Percentiles rank a stretch among this genome's conserved stretches.
phyloP scores from a whole-genome alignment of 441 rosid genomes.

The Brassica hybrid region DNA sequence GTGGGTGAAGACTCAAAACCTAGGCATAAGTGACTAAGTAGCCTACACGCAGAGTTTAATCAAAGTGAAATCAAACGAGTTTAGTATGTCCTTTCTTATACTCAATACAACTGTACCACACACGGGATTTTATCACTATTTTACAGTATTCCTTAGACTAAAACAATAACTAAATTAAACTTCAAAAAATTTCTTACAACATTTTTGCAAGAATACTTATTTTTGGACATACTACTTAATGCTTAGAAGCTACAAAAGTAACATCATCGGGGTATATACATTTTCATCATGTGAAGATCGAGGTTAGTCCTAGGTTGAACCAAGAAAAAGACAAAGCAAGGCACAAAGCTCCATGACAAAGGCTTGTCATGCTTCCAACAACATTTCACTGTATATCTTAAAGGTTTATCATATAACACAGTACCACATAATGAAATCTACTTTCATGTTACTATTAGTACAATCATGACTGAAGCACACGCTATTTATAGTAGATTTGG shows the following conservation, averaged over 20 bases:
- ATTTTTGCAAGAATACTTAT: not conserved
- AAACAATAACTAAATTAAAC: not conserved
- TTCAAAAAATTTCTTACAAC: not conserved
- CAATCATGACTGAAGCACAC: conserved; percentile 30
- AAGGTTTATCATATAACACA: not conserved
- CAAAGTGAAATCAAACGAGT: not conserved
- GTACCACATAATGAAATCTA: not conserved
- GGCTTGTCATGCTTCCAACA: conserved; percentile 22
- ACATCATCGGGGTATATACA: conserved; percentile 9
- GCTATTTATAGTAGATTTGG: conserved; percentile 37
- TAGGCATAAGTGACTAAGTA: not conserved
- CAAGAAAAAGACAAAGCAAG: conserved; percentile 24
- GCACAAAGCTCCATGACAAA: conserved; percentile 38
- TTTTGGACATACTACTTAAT: conserved; percentile 12
- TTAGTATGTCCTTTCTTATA: not conserved
- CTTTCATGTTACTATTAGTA: conserved; percentile 20
- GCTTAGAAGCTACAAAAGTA: conserved; percentile 20
- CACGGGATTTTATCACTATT: not conserved
- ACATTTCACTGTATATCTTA: conserved; percentile 14
- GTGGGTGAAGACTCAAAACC: not conserved
- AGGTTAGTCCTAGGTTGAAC: conserved; percentile 43
- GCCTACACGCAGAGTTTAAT: not conserved
- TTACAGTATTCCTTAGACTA: conserved; percentile 4
- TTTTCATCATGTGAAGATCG: conserved; percentile 35
- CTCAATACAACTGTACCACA: not conserved